phyloP scores from a whole-genome alignment of 371 early-diverging fungal genomes.

The Mortierella sp. region DNA sequence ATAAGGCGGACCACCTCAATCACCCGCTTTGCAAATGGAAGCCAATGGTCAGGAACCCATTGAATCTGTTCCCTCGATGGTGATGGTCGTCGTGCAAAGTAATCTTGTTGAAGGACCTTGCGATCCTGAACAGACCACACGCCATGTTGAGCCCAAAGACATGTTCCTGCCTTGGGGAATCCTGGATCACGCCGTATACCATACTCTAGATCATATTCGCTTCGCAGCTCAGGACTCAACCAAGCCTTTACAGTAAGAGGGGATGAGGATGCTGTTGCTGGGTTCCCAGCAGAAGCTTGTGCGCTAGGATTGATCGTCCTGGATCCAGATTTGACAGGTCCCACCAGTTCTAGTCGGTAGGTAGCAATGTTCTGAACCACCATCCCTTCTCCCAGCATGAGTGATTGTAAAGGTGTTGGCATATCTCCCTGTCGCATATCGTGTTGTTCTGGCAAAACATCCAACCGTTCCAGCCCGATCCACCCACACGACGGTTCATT shows the following conservation, averaged over 20 bases:
- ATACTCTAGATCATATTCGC: slow-evolving; percentile 51
- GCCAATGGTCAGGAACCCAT: slow-evolving; percentile 63
- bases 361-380: slow-evolving; percentile 58
- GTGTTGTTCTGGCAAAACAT: slow-evolving; percentile 57
- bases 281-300: slow-evolving; percentile 19
- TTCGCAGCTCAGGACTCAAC: slow-evolving; percentile 47
- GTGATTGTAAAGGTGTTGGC: slow-evolving; percentile 71
- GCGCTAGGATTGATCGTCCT: slow-evolving; percentile 60
- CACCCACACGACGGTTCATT: slow-evolving; percentile 81
- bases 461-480: slow-evolving; percentile 60
- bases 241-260: slow-evolving; percentile 55
- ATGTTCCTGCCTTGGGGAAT: slow-evolving; percentile 58
- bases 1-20: slow-evolving; percentile 55
- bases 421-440: slow-evolving; percentile 67
- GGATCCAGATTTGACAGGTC: slow-evolving; percentile 62
- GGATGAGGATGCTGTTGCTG: not conserved
- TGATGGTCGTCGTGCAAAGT: slow-evolving; percentile 61
- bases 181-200: slow-evolving; percentile 49
- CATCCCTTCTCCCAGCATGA: slow-evolving; percentile 71
- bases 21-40: slow-evolving; percentile 61
- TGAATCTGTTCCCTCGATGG: slow-evolving; percentile 26
- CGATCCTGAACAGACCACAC: slow-evolving; percentile 64
- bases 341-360: slow-evolving; percentile 60
- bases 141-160: slow-evolving; percentile 77
- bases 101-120: slow-evolving; percentile 58